phyloP scores from a whole-genome alignment of 768 basidiomycete species.

The Tylopilus subfusipes region DNA sequence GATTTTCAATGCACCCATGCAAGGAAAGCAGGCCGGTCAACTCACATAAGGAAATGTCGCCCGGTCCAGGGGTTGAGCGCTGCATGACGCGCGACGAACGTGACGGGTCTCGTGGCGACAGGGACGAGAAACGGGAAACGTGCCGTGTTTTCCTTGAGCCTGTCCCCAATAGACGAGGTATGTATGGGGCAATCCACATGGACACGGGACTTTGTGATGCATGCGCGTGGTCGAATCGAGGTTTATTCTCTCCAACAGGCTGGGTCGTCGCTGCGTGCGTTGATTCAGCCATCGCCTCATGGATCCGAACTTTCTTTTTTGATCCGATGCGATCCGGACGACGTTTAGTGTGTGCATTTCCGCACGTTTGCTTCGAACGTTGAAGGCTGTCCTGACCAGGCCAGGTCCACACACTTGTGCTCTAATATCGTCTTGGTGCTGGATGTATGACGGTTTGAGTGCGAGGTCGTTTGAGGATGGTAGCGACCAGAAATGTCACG shows the following conservation, averaged over 20 bases:
- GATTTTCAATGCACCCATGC: constrained; percentile 4
- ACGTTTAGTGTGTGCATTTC: neutral
- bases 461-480: too few species aligned
- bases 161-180: too few species aligned
- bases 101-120: constrained; percentile 24
- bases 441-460: neutral
- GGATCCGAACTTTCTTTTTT: constrained; percentile 1
- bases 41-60: constrained; percentile 16
- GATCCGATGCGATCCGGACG: constrained; percentile 12
- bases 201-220: constrained; percentile 9
- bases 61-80: neutral
- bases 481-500: neutral
- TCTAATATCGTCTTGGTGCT: neutral
- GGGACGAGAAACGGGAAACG: neutral
- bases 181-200: too few species aligned
- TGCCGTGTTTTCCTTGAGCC: neutral
- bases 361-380: neutral
- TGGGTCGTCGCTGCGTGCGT: neutral
- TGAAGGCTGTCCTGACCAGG: neutral
- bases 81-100: constrained; percentile 5
- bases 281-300: constrained; percentile 16
- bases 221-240: constrained; percentile 36
- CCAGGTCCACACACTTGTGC: too few species aligned
- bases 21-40: neutral
- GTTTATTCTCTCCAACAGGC: constrained; percentile 41